phyloP scores from a whole-genome alignment of 2,329 filamentous ascomycete species.

The Colletotrichum chlorophyti region DNA sequence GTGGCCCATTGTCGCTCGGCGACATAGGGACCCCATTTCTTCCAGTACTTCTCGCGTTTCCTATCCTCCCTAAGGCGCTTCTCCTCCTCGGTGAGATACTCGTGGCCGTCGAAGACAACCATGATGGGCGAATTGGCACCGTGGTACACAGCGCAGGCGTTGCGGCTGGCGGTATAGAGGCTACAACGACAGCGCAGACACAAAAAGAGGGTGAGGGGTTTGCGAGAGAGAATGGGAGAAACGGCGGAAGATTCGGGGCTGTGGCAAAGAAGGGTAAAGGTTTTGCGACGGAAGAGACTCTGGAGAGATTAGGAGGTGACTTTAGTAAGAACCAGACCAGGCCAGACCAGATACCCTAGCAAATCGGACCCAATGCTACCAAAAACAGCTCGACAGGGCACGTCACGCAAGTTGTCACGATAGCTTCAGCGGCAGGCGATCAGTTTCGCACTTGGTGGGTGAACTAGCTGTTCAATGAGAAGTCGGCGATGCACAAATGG shows the following conservation, averaged over 20 bases:
- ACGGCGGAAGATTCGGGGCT: conserved; percentile 19
- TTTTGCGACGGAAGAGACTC: conserved; percentile 3
- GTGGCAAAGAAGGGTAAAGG: conserved; percentile 6
- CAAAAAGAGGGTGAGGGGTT: conserved; percentile 7
- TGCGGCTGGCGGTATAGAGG: neutral
- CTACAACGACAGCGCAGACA: conserved; percentile 9
- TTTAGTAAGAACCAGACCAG: conserved; percentile 28
- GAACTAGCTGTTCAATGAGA: neutral
- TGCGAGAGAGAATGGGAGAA: neutral
- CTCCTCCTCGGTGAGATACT: conserved; percentile 90
- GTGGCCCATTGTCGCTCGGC: conserved; percentile 96
- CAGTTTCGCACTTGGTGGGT: conserved; percentile 1
- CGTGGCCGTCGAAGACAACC: conserved; percentile 89
- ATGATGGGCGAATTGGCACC: conserved; percentile 53
- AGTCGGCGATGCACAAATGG: neutral
- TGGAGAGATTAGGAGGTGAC: conserved; percentile 18
- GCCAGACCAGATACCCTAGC: too few species aligned
- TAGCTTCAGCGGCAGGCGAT: conserved; percentile 16
- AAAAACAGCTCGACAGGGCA: conserved; percentile 19
- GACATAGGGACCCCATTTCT: conserved; percentile 96
- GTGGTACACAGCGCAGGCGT: neutral
- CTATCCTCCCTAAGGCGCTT: conserved; percentile 86
- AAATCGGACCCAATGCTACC: too few species aligned
- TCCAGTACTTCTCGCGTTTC: conserved; percentile 90
- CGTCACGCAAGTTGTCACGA: conserved; percentile 26